These are phyloP conservation scores for Geranomyces variabilis DNA, from an alignment of 192 early-diverging fungal species.

Conservation along the genomic window DNA sequence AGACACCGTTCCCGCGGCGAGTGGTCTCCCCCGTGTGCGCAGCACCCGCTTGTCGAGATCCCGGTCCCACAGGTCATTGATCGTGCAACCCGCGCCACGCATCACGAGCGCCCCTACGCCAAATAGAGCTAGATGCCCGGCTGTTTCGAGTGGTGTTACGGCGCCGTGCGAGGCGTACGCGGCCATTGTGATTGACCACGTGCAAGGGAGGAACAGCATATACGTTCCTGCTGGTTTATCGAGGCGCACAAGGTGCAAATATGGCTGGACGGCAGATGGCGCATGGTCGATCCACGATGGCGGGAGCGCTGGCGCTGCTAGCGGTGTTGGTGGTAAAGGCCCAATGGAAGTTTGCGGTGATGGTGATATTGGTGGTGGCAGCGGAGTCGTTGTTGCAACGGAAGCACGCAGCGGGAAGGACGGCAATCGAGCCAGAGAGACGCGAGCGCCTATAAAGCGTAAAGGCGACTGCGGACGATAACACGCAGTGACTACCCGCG, in stretches of 20 bases:
- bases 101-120: constrained; percentile 84
- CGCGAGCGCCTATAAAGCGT: too few relatives aligned
- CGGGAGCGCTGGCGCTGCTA: not conserved
- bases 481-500: too few relatives aligned
- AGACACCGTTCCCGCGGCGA: constrained; percentile 77
- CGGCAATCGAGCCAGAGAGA: too few relatives aligned
- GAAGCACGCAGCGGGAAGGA: too few relatives aligned
- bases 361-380: too few relatives aligned
- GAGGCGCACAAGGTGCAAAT: constrained; percentile 65
- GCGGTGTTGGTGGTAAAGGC: constrained; percentile 1
- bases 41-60: constrained; percentile 81
- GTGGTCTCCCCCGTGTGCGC: constrained; percentile 78
- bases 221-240: constrained; percentile 94
- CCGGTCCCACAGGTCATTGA: constrained; percentile 97
- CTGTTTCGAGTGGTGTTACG: constrained; percentile 66
- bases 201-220: constrained; percentile 89
- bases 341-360: too few relatives aligned
- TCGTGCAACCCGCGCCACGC: constrained; percentile 95
- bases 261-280: constrained; percentile 28
- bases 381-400: too few relatives aligned
- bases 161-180: constrained; percentile 49
- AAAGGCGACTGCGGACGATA: too few relatives aligned
- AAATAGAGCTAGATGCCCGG: constrained; percentile 77
- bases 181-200: constrained; percentile 57
- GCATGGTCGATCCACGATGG: constrained; percentile 27